Percentiles rank a stretch among this genome's conserved stretches.
Conservation (phyloP, 228 moss, liverwort and hornwort genomes). For the Sphagnum fallax region DNA sequence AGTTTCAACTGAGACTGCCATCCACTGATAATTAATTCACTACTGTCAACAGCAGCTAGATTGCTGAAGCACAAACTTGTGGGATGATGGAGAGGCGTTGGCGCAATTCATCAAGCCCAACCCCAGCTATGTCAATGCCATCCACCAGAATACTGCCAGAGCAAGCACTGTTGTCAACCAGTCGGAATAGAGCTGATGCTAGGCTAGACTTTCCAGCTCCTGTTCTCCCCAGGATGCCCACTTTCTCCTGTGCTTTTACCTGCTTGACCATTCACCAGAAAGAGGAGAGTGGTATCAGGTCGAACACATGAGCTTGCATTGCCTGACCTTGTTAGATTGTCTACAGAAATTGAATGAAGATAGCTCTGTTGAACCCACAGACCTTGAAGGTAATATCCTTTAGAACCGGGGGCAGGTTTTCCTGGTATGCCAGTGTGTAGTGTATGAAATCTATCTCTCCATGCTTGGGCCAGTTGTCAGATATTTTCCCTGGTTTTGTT, state of each 20-base stretch:
- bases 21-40: too few species aligned
- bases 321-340: too few species aligned
- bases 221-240: conserved; percentile 83
- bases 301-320: too few species aligned
- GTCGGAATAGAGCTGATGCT: conserved; percentile 71
- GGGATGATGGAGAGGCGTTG: conserved; percentile 80
- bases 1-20: too few species aligned
- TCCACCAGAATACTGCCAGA: conserved; percentile 66
- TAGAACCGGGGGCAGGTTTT: conserved; percentile 69
- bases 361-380: neutral
- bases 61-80: conserved; percentile 21
- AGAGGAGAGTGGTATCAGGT: too few species aligned
- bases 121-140: conserved; percentile 42
- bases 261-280: conserved; percentile 7
- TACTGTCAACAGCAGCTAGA: too few species aligned
- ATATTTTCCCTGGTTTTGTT: conserved; percentile 55
- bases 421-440: conserved; percentile 77
- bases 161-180: conserved; percentile 69
- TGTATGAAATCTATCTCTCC: conserved; percentile 65
- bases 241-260: conserved; percentile 65
- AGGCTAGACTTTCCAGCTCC: conserved; percentile 81
- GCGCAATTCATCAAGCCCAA: conserved; percentile 76
- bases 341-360: too few species aligned
- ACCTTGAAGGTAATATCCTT: conserved; percentile 73
- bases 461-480: conserved; percentile 62